Percentiles rank a stretch among this genome's conserved stretches.
These are phyloP conservation scores for Aspergillus coremiiformis DNA, from an alignment of 495 filamentous ascomycete species.

Conservation along the genomic window DNA sequence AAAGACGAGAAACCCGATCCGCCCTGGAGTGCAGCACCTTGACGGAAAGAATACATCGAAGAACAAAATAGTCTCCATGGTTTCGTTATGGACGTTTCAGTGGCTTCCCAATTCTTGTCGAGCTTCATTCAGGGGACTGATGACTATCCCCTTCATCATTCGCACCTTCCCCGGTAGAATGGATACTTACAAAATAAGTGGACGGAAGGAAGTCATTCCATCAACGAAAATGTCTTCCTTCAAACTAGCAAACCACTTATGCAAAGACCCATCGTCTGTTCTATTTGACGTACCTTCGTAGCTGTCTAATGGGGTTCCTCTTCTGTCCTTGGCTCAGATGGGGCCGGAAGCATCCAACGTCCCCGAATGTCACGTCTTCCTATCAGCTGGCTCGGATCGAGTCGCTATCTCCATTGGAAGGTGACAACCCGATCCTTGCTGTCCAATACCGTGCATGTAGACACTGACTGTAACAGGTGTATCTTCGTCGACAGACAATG, in stretches of 20 bases:
- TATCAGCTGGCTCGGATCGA: conserved; percentile 7
- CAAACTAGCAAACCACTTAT: not conserved
- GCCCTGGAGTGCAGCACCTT: too few species aligned
- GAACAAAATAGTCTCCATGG: too few species aligned
- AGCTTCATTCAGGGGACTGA: too few species aligned
- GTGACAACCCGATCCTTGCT: not conserved
- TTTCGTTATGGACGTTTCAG: not conserved
- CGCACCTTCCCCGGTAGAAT: not conserved
- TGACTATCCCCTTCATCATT: not conserved
- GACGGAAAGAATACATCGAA: too few species aligned
- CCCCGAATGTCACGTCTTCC: conserved; percentile 1
- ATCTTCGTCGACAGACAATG: conserved; percentile 7
- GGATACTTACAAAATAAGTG: too few species aligned
- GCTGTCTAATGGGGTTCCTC: conserved; percentile 9
- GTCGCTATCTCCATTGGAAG: not conserved
- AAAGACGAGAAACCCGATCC: too few species aligned
- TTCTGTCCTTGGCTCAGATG: conserved; percentile 15
- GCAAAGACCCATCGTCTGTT: not conserved
- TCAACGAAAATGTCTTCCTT: too few species aligned
- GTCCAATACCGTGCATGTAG: not conserved
- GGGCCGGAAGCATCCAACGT: conserved; percentile 3
- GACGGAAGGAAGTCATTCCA: too few species aligned
- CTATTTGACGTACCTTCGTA: not conserved
- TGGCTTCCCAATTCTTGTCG: not conserved
- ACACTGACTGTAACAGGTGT: conserved; percentile 1